phyloP scores from a whole-genome alignment of 331 rosid genomes.

The Malus hybrid region DNA sequence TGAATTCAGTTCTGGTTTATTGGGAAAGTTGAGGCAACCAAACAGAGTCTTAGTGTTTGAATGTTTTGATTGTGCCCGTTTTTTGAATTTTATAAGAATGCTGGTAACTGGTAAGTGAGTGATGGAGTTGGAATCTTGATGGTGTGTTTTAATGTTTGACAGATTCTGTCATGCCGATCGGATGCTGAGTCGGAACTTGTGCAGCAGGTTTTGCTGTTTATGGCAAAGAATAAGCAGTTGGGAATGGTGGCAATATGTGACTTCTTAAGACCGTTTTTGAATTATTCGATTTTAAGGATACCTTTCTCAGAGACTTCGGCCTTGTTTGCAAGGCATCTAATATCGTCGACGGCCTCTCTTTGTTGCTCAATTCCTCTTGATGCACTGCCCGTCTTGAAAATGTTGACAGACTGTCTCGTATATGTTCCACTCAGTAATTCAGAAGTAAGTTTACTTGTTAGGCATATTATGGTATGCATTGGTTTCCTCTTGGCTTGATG shows the following conservation, averaged over 20 bases:
- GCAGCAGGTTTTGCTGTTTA: conserved; percentile 68
- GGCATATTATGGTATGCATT: neutral
- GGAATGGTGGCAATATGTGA: conserved; percentile 61
- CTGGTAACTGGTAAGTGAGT: neutral
- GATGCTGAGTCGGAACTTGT: conserved; percentile 74
- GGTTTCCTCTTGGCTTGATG: neutral
- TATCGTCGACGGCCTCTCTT: conserved; percentile 54
- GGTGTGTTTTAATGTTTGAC: conserved; percentile 18
- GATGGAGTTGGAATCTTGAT: conserved; percentile 1
- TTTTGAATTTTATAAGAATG: neutral
- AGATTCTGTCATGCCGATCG: conserved; percentile 61
- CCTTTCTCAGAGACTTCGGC: conserved; percentile 42
- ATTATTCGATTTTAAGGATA: conserved; percentile 48
- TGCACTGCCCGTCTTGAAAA: conserved; percentile 56
- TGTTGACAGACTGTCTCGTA: conserved; percentile 53
- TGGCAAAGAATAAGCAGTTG: conserved; percentile 45
- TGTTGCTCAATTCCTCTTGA: conserved; percentile 64
- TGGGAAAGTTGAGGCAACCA: neutral
- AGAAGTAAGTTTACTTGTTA: conserved; percentile 49
- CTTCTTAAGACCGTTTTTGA: conserved; percentile 60
- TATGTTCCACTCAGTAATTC: conserved; percentile 41
- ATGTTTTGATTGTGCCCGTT: neutral
- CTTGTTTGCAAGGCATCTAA: conserved; percentile 48
- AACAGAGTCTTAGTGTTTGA: neutral
- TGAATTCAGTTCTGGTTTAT: neutral